Evolutionary conservation across 805 yeast species (phyloP).

Genomic region (Candida mattraensis): DNA sequence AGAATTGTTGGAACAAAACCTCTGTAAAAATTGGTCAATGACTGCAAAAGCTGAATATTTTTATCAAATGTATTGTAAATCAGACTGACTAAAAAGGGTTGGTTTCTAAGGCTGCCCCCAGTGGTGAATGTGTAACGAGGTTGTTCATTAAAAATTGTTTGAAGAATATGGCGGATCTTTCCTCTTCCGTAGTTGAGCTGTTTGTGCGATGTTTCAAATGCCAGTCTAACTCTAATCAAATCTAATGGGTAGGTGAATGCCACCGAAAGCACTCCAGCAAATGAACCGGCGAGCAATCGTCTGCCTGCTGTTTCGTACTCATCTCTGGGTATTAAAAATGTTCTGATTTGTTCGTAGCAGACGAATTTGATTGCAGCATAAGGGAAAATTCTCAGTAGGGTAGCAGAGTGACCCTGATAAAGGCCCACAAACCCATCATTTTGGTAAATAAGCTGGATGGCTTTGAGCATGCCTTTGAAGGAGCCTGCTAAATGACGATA

Average conservation of each 20-base stretch:
- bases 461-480: constrained; percentile 69
- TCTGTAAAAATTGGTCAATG: constrained; percentile 75
- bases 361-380: constrained; percentile 97
- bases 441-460: constrained; percentile 63
- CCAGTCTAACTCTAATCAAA: constrained; percentile 84
- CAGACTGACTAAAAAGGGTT: constrained; percentile 29
- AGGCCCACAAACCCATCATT: constrained; percentile 78
- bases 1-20: constrained; percentile 92
- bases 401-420: constrained; percentile 95
- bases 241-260: constrained; percentile 91
- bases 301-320: constrained; percentile 77
- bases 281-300: constrained; percentile 82
- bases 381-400: constrained; percentile 87
- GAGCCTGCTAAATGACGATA: constrained; percentile 80
- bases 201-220: constrained; percentile 67
- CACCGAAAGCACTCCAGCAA: constrained; percentile 86
- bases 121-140: constrained; percentile 32
- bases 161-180: constrained; percentile 30
- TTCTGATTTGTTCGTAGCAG: constrained; percentile 89
- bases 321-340: constrained; percentile 72
- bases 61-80: constrained; percentile 33
- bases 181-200: constrained; percentile 32
- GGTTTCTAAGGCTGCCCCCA: constrained; percentile 31
- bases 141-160: constrained; percentile 33
- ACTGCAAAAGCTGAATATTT: constrained; percentile 35